Percentiles rank a stretch among this genome's conserved stretches.
Conservation (phyloP, 257 asterid species). For the Nicotiana paniculata region DNA sequence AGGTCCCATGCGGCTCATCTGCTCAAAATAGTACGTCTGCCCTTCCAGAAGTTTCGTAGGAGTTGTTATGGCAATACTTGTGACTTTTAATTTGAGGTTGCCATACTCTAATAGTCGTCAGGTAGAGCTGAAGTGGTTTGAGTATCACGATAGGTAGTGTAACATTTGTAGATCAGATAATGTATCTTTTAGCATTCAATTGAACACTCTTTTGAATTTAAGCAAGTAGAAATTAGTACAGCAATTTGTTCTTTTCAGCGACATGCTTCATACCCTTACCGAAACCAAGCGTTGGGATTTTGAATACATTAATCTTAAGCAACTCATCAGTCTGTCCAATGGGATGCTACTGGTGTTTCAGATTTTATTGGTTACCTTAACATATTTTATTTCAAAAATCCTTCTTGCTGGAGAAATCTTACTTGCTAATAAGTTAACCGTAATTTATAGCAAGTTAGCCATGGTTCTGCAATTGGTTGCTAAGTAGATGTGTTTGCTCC, state of each 20-base stretch:
- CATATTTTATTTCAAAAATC: neutral
- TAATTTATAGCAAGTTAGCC: neutral
- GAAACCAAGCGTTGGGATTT: neutral
- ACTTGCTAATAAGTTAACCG: neutral
- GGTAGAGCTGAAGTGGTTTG: neutral
- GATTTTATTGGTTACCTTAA: neutral
- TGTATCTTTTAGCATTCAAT: neutral
- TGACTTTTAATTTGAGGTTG: neutral
- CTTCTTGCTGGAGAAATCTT: neutral
- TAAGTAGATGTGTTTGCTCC: neutral
- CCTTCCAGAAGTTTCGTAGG: too few relatives aligned
- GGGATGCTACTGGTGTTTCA: neutral
- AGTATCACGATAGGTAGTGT: neutral
- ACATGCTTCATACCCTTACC: neutral
- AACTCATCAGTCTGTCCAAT: neutral
- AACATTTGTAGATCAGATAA: neutral
- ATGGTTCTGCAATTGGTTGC: neutral
- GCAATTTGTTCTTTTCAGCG: neutral
- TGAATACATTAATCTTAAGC: neutral
- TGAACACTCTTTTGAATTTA: neutral
- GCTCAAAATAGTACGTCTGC: too few relatives aligned
- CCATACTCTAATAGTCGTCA: neutral
- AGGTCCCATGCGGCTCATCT: neutral
- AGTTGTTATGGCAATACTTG: neutral
- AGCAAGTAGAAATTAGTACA: neutral